Evolutionary conservation across 2,329 filamentous ascomycete genomes (phyloP), one percentile per base, ranked within the genome.

Genomic region (Cyphellophora europaea): DNA sequence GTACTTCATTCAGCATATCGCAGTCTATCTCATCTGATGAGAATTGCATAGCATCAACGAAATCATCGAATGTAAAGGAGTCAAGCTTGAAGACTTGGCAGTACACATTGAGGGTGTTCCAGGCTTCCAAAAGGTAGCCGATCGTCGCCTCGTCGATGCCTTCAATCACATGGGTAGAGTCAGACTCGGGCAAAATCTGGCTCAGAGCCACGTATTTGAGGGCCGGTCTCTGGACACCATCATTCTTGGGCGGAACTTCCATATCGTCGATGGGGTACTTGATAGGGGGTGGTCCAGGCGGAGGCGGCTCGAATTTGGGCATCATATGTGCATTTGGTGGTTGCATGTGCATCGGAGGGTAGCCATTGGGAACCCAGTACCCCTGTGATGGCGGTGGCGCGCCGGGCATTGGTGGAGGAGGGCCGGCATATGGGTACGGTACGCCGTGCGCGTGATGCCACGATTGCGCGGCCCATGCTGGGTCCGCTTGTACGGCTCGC

Each of bases 101-200:
- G 54, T 95, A 95, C n/a, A 98, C 89, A 51, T 95, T 98, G 19
- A 98, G 69, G 0, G 88, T 95, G 50, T 95, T 87, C 91, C 91
- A 98, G 0, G 84, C 85, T 59, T 95, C 89, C 15, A 98, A 63
- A 11, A 96, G 65, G 2, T 77, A 72, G 0, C 88, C 87, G n/a
- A 95, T 75, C 3, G 86, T 89, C 49, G 82, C 77, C 76, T 89
- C 91, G 13, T 79, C 64, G 35, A 96, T 77, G 25, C 78, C 74
- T 28, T 71, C 66, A 35, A 67, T 64, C 19, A 56, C 54, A 34
- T 62, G 55, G 1, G 58, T 33, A n/a, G 30, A 35, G 11, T 43
- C 49, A 3, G 56, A 30, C 16, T 71, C 63, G 1, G 74, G 70
- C 2, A 11, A 28, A 13, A 32, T 35, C 35, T 48, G 44, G 12